A percentile compares a stretch with the other conserved stretches of the same genome.
These are phyloP conservation scores for Chaetomium tenue DNA, from an alignment of 495 filamentous ascomycete species.

Conservation along the genomic window DNA sequence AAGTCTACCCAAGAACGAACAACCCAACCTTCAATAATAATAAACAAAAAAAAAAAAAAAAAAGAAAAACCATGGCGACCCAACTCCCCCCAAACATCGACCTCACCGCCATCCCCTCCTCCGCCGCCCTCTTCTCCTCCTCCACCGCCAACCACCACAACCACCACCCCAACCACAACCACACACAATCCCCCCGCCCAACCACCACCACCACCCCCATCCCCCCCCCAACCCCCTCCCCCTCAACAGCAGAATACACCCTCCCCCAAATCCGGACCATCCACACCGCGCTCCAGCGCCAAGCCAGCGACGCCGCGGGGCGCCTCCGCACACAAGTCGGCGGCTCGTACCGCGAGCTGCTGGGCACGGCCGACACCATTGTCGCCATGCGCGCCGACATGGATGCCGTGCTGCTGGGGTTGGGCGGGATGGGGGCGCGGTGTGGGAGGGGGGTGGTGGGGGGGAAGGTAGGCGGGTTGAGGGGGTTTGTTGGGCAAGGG, in stretches of 20 bases:
- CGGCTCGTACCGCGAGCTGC: slow-evolving; percentile 86
- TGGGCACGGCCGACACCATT: slow-evolving; percentile 90
- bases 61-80: background rate
- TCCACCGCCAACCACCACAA: background rate
- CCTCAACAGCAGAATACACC: slow-evolving; percentile 31
- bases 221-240: background rate
- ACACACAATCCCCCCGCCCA: too few species aligned
- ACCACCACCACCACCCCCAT: background rate
- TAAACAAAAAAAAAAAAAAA: background rate
- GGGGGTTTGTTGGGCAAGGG: slow-evolving; percentile 52
- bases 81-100: slow-evolving; percentile 9
- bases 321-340: slow-evolving; percentile 89
- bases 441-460: slow-evolving; percentile 75
- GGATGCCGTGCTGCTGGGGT: slow-evolving; percentile 63
- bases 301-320: slow-evolving; percentile 75
- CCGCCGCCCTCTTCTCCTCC: slow-evolving; percentile 11
- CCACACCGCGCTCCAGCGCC: slow-evolving; percentile 53
- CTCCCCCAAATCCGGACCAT: slow-evolving; percentile 63
- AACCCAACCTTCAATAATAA: background rate
- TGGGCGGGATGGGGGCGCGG: slow-evolving; percentile 68
- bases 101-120: slow-evolving; percentile 9
- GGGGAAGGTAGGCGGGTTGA: slow-evolving; percentile 62
- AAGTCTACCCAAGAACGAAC: background rate
- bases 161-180: background rate
- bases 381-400: slow-evolving; percentile 82